These are phyloP conservation scores for Trichoderma sp. DNA, from an alignment of 2,329 filamentous ascomycete species.

Conservation along the genomic window DNA sequence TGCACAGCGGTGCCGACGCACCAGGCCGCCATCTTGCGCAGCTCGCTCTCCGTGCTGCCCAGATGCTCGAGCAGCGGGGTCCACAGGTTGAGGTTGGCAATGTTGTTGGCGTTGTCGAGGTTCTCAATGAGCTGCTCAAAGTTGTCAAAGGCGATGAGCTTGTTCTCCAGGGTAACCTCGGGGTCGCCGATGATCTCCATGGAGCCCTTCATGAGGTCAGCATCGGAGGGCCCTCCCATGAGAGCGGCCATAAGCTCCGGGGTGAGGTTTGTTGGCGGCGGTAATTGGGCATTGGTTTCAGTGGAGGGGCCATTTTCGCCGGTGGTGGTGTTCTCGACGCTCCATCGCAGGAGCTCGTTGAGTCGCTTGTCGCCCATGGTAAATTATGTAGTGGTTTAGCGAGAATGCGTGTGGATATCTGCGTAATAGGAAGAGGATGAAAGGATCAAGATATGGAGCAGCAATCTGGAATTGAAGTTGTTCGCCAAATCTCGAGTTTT, in stretches of 20 bases:
- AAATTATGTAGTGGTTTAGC: conserved; percentile 38
- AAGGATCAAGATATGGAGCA: not conserved
- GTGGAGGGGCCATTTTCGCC: conserved; percentile 35
- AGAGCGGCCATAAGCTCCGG: conserved; percentile 72
- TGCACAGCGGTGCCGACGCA: conserved; percentile 93
- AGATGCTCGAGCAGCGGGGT: conserved; percentile 73
- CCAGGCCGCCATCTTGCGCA: conserved; percentile 88
- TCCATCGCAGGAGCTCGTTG: conserved; percentile 80
- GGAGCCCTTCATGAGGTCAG: conserved; percentile 84
- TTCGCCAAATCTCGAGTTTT: not conserved
- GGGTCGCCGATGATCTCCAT: conserved; percentile 74
- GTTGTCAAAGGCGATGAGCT: conserved; percentile 87
- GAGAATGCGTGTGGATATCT: conserved; percentile 27
- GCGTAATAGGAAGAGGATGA: conserved; percentile 2
- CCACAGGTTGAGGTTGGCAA: conserved; percentile 79
- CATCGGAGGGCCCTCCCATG: conserved; percentile 84
- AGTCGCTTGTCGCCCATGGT: conserved; percentile 53
- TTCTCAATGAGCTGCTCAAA: conserved; percentile 90
- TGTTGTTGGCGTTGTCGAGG: conserved; percentile 96
- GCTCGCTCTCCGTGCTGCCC: conserved; percentile 65
- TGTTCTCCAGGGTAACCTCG: conserved; percentile 70
- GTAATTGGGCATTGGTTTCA: conserved; percentile 38
- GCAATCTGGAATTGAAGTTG: not conserved
- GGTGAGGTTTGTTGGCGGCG: conserved; percentile 52
- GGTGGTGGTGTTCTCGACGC: conserved; percentile 55